These are phyloP conservation scores for Cladophialophora immunda DNA, from an alignment of 2,329 filamentous ascomycete species.

Conservation along the genomic window DNA sequence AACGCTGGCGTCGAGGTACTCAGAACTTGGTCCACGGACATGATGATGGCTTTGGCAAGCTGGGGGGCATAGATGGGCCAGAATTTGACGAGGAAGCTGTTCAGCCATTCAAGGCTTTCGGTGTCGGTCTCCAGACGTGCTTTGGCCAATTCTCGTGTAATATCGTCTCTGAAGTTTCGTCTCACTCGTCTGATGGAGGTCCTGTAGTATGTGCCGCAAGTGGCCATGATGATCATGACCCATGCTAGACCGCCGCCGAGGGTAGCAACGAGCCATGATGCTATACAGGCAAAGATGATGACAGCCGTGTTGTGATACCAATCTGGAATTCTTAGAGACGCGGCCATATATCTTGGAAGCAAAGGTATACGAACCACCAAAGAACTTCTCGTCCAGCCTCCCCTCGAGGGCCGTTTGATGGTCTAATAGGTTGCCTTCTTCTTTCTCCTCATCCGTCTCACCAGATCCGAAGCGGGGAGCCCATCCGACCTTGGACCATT, in stretches of 20 bases:
- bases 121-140: conserved; percentile 86
- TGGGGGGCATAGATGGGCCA: conserved; percentile 99
- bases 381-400: conserved; percentile 86
- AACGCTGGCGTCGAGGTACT: conserved; percentile 92
- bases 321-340: conserved; percentile 61
- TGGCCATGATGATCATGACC: conserved; percentile 91
- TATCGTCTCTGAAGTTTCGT: conserved; percentile 94
- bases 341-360: conserved; percentile 9
- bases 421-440: conserved; percentile 74
- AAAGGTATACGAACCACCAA: conserved; percentile 70
- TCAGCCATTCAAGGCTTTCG: conserved; percentile 98
- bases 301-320: conserved; percentile 99
- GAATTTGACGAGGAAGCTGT: conserved; percentile 97
- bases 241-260: conserved; percentile 91
- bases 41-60: conserved; percentile 88
- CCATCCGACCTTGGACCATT: conserved; percentile 80
- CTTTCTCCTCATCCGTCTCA: conserved; percentile 58
- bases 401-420: conserved; percentile 88
- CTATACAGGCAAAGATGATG: conserved; percentile 89
- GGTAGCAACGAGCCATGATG: conserved; percentile 88
- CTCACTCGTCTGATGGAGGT: conserved; percentile 93
- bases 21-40: conserved; percentile 93
- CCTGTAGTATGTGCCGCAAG: conserved; percentile 93
- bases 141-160: conserved; percentile 87
- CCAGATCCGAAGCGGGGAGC: conserved; percentile 77